These are phyloP conservation scores for Jaminaea rosea DNA, from an alignment of 1,284 basidiomycete genomes.

Conservation along the genomic window DNA sequence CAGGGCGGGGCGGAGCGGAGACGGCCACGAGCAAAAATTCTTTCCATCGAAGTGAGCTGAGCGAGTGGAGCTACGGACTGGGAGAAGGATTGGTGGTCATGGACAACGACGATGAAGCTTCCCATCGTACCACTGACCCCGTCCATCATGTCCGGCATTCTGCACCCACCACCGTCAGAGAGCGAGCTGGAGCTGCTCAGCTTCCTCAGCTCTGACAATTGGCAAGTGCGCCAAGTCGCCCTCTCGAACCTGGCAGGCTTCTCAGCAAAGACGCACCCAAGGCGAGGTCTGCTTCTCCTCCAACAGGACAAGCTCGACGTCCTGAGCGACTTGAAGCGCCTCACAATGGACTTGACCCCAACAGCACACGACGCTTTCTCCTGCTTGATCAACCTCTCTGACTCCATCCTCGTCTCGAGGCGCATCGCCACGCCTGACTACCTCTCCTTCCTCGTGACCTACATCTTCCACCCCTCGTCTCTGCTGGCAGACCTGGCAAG, in stretches of 20 bases:
- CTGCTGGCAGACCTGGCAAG: slow-evolving; percentile 85
- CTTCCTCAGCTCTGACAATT: slow-evolving; percentile 78
- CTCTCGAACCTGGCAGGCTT: slow-evolving; percentile 64
- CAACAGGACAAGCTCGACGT: slow-evolving; percentile 37
- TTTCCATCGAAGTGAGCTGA: too few relatives aligned
- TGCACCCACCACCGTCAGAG: neutral
- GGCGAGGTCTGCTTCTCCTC: slow-evolving; percentile 30
- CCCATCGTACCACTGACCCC: too few relatives aligned
- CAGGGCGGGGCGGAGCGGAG: too few relatives aligned
- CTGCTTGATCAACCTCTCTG: slow-evolving; percentile 86
- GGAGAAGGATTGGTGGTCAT: too few relatives aligned
- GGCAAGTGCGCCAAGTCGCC: slow-evolving; percentile 75
- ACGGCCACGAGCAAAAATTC: too few relatives aligned
- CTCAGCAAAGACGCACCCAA: slow-evolving; percentile 26
- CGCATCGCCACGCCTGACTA: slow-evolving; percentile 66
- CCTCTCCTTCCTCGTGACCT: slow-evolving; percentile 74
- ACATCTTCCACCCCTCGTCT: slow-evolving; percentile 79
- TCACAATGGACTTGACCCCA: slow-evolving; percentile 70
- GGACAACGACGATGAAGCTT: too few relatives aligned
- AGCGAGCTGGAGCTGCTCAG: slow-evolving; percentile 59
- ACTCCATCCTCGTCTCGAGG: slow-evolving; percentile 63
- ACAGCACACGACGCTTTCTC: slow-evolving; percentile 91
- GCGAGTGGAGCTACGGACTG: too few relatives aligned
- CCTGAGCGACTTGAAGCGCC: slow-evolving; percentile 62
- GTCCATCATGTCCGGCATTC: neutral